Base-by-base conservation (phyloP, 2,329 filamentous ascomycete genomes). In the Corinectria fuckeliana region DNA sequence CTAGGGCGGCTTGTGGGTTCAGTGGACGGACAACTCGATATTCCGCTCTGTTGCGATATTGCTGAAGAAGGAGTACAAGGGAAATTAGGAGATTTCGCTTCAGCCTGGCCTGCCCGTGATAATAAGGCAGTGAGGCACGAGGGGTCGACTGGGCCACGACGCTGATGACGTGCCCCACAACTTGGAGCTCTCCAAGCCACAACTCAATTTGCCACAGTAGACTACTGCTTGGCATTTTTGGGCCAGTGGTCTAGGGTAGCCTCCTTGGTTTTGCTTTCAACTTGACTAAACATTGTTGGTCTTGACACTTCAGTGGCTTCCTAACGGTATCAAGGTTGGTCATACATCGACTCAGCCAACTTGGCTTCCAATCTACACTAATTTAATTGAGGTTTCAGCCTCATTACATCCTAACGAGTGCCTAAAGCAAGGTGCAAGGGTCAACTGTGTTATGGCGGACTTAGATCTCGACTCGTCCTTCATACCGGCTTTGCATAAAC, bases 401-500 rank as follows among this genome's bases (percentile, higher is more conserved):
- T 23, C n/a, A 16, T 18, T 21, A 47, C 32, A 8, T 23, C 14
- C 6, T 13, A 9, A 3, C 14, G 18, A 14, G 13, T n/a, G 6
- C 4, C 11, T n/a, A 14, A 39, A 23, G 50, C 38, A 16, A 25
- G 23, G 28, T 14, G 18, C 21, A 26, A 8, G 10, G 21, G 6
- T 38, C 50, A 8, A 5, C 30, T 44, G 25, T 10, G 38, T 45
- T 20, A 87, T 87, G 84, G 76, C 81, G 2, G 86, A 88, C 53
- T 81, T 86, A 54, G 82, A 86, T 51, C 71, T 88, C 9, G 78
- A 82, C 61, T 78, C 85, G 44, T 77, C 77, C 16, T 90, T 89
- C 66, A 94, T 97, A 60, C 90, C 92, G 20, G 88, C 92, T 18
- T 82, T 97, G 14, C 91, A 97, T 77, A 97, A 95, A 72, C 93